phyloP scores from a whole-genome alignment of 2,329 filamentous ascomycete genomes.

The Aspergillus clavatus region DNA sequence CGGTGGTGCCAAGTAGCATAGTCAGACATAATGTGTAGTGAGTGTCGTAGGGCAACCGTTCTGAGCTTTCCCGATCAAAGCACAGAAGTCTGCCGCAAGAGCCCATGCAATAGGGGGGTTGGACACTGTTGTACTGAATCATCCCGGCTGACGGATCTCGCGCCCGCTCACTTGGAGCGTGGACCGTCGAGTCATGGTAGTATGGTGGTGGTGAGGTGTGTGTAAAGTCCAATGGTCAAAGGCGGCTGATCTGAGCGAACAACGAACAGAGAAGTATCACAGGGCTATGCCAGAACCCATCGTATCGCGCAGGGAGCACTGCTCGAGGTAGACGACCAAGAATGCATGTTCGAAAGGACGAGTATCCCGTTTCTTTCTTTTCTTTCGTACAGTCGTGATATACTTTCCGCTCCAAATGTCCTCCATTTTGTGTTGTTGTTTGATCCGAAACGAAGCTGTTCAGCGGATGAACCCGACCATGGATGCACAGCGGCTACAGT shows the following conservation, averaged over 20 bases:
- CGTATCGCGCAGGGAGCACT: neutral
- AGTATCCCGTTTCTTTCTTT: constrained; percentile 1
- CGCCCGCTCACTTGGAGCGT: too few species aligned
- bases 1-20: too few species aligned
- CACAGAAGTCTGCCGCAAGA: too few species aligned
- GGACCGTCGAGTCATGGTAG: too few species aligned
- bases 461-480: constrained; percentile 42
- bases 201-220: too few species aligned
- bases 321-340: constrained; percentile 3
- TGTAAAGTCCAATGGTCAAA: constrained; percentile 11
- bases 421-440: neutral
- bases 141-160: too few species aligned
- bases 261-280: neutral
- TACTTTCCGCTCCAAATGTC: neutral
- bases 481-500: constrained; percentile 43
- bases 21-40: too few species aligned
- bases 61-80: too few species aligned
- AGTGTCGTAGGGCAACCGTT: too few species aligned
- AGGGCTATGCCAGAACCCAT: neutral
- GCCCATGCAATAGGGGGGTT: too few species aligned
- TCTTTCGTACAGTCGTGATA: neutral
- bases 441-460: constrained; percentile 11
- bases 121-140: too few species aligned
- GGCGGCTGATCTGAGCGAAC: constrained; percentile 7
- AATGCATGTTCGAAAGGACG: constrained; percentile 4